These are phyloP conservation scores for Colletotrichum neosansevieriae DNA, from an alignment of 2,329 filamentous ascomycete species.

Conservation along the genomic window DNA sequence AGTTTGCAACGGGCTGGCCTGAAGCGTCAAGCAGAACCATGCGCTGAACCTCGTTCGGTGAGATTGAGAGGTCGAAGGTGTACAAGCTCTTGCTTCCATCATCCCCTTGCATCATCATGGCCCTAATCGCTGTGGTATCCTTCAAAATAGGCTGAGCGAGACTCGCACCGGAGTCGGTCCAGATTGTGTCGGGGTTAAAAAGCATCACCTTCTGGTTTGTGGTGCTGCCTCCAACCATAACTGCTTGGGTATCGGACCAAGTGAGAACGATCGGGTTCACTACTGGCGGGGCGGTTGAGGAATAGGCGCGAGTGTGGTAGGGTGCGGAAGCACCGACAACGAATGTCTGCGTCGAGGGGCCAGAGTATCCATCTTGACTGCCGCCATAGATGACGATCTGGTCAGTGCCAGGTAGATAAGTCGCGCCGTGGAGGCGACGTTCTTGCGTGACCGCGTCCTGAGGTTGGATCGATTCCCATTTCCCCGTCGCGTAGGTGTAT, in stretches of 20 bases:
- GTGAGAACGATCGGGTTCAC: constrained; percentile 78
- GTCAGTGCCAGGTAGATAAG: constrained; percentile 77
- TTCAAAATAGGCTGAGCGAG: constrained; percentile 72
- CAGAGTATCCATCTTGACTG: constrained; percentile 68
- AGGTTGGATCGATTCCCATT: constrained; percentile 63
- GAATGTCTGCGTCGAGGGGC: constrained; percentile 79
- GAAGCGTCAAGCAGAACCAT: constrained; percentile 73
- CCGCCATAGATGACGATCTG: constrained; percentile 87
- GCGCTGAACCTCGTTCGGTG: constrained; percentile 81
- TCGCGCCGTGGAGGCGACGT: constrained; percentile 79
- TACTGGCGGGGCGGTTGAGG: constrained; percentile 71
- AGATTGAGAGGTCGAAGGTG: constrained; percentile 79
- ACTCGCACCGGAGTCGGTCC: constrained; percentile 75
- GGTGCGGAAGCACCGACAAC: constrained; percentile 75
- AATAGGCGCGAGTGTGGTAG: constrained; percentile 70
- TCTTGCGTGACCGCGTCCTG: constrained; percentile 70
- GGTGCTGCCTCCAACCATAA: constrained; percentile 79
- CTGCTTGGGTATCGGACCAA: constrained; percentile 78
- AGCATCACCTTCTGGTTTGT: constrained; percentile 77
- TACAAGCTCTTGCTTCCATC: constrained; percentile 85
- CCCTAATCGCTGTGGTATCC: constrained; percentile 67
- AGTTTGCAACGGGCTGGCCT: constrained; percentile 65
- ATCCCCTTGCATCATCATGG: constrained; percentile 74
- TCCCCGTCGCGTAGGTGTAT: constrained; percentile 65
- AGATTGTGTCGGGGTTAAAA: constrained; percentile 74